Evolutionary conservation across 1,284 basidiomycete genomes (phyloP).

Genomic region (Coniferiporia weirii): DNA sequence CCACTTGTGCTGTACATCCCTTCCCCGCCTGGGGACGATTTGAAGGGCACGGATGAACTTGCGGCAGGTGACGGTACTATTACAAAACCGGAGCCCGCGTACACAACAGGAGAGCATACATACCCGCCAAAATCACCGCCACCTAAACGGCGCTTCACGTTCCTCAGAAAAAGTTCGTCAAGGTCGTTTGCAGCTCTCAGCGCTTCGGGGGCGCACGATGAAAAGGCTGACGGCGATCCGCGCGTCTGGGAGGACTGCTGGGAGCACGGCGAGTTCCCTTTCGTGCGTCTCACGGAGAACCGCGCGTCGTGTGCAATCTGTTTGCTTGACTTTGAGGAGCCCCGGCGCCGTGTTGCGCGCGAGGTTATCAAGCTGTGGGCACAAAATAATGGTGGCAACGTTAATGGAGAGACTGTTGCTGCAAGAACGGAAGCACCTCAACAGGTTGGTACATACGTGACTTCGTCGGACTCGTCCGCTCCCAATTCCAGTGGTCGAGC

Average conservation of each 20-base stretch:
- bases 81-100: constrained; percentile 37
- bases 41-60: constrained; percentile 20
- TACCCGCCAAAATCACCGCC: constrained; percentile 51
- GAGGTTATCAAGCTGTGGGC: constrained; percentile 26
- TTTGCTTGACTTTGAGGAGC: constrained; percentile 76
- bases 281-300: constrained; percentile 69
- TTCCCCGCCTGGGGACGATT: constrained; percentile 52
- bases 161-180: constrained; percentile 5
- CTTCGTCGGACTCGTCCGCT: background rate
- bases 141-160: constrained; percentile 29
- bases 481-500: background rate
- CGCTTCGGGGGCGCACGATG: constrained; percentile 25
- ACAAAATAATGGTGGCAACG: background rate
- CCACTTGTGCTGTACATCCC: constrained; percentile 80
- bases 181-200: background rate
- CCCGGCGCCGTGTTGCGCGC: constrained; percentile 34
- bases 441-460: constrained; percentile 9
- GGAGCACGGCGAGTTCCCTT: constrained; percentile 51
- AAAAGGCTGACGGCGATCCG: constrained; percentile 25
- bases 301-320: constrained; percentile 79
- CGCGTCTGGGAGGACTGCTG: constrained; percentile 46
- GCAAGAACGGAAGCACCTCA: constrained; percentile 15
- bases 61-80: constrained; percentile 28
- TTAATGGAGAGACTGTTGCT: constrained; percentile 12
- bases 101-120: constrained; percentile 26